Conservation (phyloP, 2,329 filamentous ascomycete genomes). For the Sporothrix luriei region DNA sequence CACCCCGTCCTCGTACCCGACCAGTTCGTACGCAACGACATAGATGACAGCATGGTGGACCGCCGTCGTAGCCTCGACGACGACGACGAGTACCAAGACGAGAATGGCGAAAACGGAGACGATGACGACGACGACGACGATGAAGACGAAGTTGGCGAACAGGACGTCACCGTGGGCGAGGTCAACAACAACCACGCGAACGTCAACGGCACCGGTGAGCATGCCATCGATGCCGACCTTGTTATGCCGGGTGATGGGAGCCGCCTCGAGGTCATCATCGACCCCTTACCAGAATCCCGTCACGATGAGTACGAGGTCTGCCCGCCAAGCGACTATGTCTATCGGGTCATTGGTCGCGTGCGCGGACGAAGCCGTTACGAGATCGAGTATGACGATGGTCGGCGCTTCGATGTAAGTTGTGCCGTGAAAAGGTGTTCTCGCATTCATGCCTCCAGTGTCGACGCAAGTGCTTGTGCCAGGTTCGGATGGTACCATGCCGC, state of each 20-base stretch:
- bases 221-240: constrained; percentile 7
- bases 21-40: not conserved
- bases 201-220: not conserved
- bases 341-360: constrained; percentile 21
- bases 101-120: not conserved
- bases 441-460: too few relatives aligned
- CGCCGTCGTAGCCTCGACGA: constrained; percentile 5
- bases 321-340: constrained; percentile 35
- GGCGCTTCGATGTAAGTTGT: constrained; percentile 33
- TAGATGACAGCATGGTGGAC: not conserved
- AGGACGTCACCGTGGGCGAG: not conserved
- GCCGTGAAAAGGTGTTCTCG: not conserved
- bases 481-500: not conserved
- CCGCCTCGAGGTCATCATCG: constrained; percentile 33
- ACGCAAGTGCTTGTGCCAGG: constrained; percentile 4
- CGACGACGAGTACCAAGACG: constrained; percentile 17
- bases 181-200: not conserved
- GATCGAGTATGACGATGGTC: constrained; percentile 36
- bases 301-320: constrained; percentile 30
- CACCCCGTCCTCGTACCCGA: not conserved
- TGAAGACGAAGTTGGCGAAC: not conserved
- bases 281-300: constrained; percentile 23
- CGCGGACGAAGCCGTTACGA: constrained; percentile 33
- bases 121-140: constrained; percentile 6
- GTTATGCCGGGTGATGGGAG: constrained; percentile 22